Percentiles rank a stretch among this genome's conserved stretches.
phyloP scores from a whole-genome alignment of 352 stramenopile genomes.

The Phytopythium kandeliae region DNA sequence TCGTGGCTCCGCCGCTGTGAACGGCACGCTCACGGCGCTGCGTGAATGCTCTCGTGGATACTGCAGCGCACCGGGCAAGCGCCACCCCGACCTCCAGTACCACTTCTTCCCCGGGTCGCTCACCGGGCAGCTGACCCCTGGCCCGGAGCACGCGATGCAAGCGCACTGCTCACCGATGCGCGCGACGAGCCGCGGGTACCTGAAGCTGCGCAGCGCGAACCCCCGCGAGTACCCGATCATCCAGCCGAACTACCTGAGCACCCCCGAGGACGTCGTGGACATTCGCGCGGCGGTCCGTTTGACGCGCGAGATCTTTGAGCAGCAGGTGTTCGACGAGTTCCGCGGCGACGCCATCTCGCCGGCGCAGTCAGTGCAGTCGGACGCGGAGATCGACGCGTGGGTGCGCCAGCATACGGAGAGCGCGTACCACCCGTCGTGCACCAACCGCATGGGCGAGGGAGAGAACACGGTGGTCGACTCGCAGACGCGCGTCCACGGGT shows the following conservation, averaged over 20 bases:
- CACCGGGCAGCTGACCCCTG: conserved; percentile 57
- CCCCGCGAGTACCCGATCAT: conserved; percentile 77
- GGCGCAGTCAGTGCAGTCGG: conserved; percentile 44
- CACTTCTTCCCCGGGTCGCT: conserved; percentile 87
- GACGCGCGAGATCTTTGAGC: conserved; percentile 85
- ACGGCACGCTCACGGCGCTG: background rate
- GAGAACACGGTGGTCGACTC: conserved; percentile 89
- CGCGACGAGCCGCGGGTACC: conserved; percentile 73
- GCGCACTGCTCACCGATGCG: conserved; percentile 87
- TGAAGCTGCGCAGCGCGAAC: conserved; percentile 76
- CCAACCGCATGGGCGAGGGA: conserved; percentile 82
- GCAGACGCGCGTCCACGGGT: conserved; percentile 75
- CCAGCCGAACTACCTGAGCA: conserved; percentile 87
- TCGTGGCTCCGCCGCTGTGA: no score
- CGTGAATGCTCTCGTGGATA: conserved; percentile 2
- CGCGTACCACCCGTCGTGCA: conserved; percentile 88
- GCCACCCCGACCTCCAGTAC: conserved; percentile 86
- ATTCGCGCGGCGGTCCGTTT: conserved; percentile 73
- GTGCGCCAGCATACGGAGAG: conserved; percentile 80
- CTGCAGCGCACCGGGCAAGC: conserved; percentile 57
- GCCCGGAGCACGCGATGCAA: conserved; percentile 70
- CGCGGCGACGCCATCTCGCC: conserved; percentile 76
- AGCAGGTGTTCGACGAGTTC: conserved; percentile 81
- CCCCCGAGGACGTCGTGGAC: conserved; percentile 69
- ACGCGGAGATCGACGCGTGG: conserved; percentile 82